Conservation (phyloP, 1,139 yeast species). For the Candida sanyaensis region DNA sequence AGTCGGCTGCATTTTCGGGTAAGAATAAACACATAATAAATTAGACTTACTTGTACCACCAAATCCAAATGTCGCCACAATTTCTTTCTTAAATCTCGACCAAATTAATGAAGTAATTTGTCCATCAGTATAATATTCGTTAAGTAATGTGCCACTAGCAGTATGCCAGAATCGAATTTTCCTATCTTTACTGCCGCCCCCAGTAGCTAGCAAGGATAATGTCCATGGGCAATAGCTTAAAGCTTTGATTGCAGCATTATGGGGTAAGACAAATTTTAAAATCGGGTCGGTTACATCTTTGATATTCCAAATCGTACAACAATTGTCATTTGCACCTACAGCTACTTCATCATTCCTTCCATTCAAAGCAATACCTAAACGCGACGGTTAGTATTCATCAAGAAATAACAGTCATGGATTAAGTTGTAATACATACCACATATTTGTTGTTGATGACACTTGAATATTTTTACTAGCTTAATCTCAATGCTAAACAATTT, state of each 20-base stretch:
- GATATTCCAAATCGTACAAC: conserved; percentile 69
- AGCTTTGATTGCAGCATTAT: conserved; percentile 47
- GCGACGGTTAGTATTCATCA: conserved; percentile 13
- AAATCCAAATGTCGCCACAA: conserved; percentile 82
- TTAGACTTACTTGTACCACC: conserved; percentile 54
- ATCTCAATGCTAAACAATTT: conserved; percentile 10
- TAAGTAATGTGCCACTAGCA: conserved; percentile 66
- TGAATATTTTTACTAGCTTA: conserved; percentile 28
- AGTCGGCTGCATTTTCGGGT: conserved; percentile 59
- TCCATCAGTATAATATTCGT: conserved; percentile 56
- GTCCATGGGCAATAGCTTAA: conserved; percentile 51
- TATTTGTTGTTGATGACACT: conserved; percentile 63
- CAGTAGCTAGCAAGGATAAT: conserved; percentile 40
- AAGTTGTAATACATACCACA: conserved; percentile 49
- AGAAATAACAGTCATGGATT: neutral
- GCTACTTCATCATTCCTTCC: conserved; percentile 53
- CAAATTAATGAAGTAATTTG: conserved; percentile 82
- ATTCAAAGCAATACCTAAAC: conserved; percentile 56
- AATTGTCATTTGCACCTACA: conserved; percentile 74
- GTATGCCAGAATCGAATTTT: conserved; percentile 82
- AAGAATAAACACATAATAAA: conserved; percentile 58
- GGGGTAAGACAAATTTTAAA: conserved; percentile 46
- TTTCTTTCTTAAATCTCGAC: conserved; percentile 64
- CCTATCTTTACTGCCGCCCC: conserved; percentile 46
- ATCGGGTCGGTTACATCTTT: conserved; percentile 38